phyloP scores from a whole-genome alignment of 352 stramenopile species.

The Phytopythium helicoides region DNA sequence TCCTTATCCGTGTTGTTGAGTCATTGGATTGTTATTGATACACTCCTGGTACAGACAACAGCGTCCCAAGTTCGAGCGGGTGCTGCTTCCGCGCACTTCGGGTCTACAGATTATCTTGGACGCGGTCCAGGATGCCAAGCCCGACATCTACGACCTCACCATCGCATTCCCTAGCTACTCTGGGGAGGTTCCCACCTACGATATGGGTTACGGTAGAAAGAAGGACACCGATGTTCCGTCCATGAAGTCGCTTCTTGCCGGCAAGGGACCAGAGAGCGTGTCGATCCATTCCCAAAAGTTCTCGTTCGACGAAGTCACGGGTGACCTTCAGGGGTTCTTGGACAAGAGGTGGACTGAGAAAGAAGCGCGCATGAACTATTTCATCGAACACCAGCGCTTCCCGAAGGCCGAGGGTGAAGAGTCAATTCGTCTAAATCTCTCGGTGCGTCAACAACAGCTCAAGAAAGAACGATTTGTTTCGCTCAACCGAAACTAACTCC shows the following conservation, averaged over 20 bases:
- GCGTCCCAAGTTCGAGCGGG: conserved; percentile 88
- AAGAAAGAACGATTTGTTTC: too few relatives aligned
- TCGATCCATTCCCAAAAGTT: conserved; percentile 65
- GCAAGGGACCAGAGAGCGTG: conserved; percentile 45
- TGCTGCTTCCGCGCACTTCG: conserved; percentile 90
- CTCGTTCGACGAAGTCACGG: conserved; percentile 50
- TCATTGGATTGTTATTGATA: conserved; percentile 2
- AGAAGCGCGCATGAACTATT: conserved; percentile 68
- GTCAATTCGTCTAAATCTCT: conserved; percentile 24
- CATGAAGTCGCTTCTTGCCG: conserved; percentile 71
- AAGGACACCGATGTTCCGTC: conserved; percentile 79
- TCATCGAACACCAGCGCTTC: conserved; percentile 73
- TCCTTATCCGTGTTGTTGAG: neutral
- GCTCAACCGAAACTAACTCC: too few relatives aligned
- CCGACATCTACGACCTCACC: conserved; percentile 94
- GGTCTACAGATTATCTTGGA: conserved; percentile 93
- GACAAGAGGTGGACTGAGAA: conserved; percentile 77
- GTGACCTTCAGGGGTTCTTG: conserved; percentile 57
- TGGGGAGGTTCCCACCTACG: conserved; percentile 83
- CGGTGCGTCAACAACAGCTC: conserved; percentile 21
- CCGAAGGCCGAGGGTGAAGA: conserved; percentile 21
- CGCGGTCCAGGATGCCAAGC: conserved; percentile 77
- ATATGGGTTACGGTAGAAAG: conserved; percentile 88
- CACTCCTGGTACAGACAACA: conserved; percentile 22
- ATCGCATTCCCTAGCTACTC: conserved; percentile 85